A percentile compares a stretch with the other conserved stretches of the same genome.
phyloP scores from a whole-genome alignment of 805 yeast genomes.

The Zygosaccharomyces pseudorouxii region DNA sequence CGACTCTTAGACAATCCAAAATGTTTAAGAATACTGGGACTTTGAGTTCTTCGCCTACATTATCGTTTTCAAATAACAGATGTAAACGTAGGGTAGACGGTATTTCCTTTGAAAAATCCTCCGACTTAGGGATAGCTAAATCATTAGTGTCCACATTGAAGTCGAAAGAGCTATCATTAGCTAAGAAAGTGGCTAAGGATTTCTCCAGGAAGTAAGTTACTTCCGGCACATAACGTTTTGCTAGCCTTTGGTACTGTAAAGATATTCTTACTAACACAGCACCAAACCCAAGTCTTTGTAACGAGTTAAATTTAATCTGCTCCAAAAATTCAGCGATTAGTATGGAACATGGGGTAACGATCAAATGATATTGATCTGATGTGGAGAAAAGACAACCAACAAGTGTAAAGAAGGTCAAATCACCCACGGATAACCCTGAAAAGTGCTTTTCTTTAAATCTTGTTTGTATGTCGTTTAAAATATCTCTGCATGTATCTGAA shows the following conservation, averaged over 20 bases:
- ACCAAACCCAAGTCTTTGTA: constrained; percentile 51
- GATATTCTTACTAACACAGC: constrained; percentile 61
- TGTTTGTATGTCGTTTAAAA: constrained; percentile 51
- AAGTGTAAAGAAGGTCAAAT: constrained; percentile 61
- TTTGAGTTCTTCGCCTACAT: constrained; percentile 16
- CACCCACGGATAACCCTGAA: constrained; percentile 41
- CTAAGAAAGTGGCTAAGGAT: constrained; percentile 41
- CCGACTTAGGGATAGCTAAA: constrained; percentile 16
- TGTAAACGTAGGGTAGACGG: constrained; percentile 20
- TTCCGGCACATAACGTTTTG: constrained; percentile 84
- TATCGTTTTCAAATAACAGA: constrained; percentile 25
- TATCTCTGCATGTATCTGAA: constrained; percentile 56
- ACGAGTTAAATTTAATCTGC: constrained; percentile 40
- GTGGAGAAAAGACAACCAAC: constrained; percentile 83
- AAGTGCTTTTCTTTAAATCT: constrained; percentile 41
- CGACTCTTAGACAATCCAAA: constrained; percentile 31
- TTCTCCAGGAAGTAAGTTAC: constrained; percentile 54
- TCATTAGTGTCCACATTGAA: constrained; percentile 24
- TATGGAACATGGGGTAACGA: constrained; percentile 78
- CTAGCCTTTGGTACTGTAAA: constrained; percentile 67
- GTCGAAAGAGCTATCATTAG: constrained; percentile 6
- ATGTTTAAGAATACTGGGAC: constrained; percentile 28
- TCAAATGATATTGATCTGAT: constrained; percentile 90
- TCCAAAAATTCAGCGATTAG: constrained; percentile 68
- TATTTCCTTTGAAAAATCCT: constrained; percentile 9